phyloP scores from a whole-genome alignment of 2,329 filamentous ascomycete species.

The Beauveria sp. region DNA sequence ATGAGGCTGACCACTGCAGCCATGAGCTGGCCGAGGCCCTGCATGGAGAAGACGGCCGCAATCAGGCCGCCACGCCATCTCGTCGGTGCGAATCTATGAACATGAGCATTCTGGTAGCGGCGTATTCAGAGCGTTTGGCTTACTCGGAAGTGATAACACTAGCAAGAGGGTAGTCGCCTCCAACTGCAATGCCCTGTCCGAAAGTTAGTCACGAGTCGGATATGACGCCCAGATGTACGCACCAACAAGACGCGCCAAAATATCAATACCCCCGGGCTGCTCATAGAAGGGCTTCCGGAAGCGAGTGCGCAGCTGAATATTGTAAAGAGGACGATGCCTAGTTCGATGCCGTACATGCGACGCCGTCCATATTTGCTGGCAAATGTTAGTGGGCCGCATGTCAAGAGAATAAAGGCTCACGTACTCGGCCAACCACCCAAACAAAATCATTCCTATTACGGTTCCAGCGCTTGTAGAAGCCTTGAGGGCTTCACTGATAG shows the following conservation, averaged over 20 bases:
- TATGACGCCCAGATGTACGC: slow-evolving; percentile 14
- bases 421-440: slow-evolving; percentile 68
- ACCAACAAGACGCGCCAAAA: slow-evolving; percentile 73
- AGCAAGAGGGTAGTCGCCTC: slow-evolving; percentile 74
- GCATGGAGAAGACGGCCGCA: slow-evolving; percentile 77
- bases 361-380: slow-evolving; percentile 58
- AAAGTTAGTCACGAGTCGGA: neutral
- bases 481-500: slow-evolving; percentile 67
- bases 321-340: slow-evolving; percentile 63
- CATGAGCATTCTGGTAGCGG: slow-evolving; percentile 14
- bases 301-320: slow-evolving; percentile 61
- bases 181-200: slow-evolving; percentile 59
- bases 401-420: slow-evolving; percentile 11
- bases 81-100: slow-evolving; percentile 63
- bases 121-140: slow-evolving; percentile 14
- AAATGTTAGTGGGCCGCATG: neutral
- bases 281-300: slow-evolving; percentile 52
- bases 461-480: slow-evolving; percentile 75
- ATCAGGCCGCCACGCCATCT: slow-evolving; percentile 79
- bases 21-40: slow-evolving; percentile 70
- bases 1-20: slow-evolving; percentile 65
- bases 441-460: slow-evolving; percentile 67
- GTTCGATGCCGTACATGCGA: slow-evolving; percentile 74
- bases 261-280: slow-evolving; percentile 52
- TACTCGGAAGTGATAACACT: slow-evolving; percentile 74